A percentile compares a stretch with the other conserved stretches of the same genome.
Conservation (phyloP, 257 asterid species). For the Capsicum pubescens region DNA sequence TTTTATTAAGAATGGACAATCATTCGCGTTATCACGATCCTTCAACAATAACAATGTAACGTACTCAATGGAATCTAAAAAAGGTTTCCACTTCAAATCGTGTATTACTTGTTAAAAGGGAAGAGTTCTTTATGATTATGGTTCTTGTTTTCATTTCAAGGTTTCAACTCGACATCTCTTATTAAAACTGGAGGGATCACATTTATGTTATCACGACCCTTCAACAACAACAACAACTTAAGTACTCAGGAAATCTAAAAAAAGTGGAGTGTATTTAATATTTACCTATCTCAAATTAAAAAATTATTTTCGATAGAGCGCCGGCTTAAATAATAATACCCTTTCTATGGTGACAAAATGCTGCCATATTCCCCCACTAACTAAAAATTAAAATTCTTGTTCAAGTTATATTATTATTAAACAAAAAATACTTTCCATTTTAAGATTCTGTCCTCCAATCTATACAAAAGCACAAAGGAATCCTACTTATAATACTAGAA, state of each 20-base stretch:
- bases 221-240: no score
- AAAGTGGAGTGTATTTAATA: no score
- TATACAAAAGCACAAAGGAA: not conserved
- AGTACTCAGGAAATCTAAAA: not conserved
- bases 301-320: not conserved
- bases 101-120: not conserved
- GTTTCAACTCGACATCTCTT: not conserved
- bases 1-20: not conserved
- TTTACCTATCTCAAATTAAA: no score
- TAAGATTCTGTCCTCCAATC: constrained; percentile 18
- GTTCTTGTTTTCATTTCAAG: not conserved
- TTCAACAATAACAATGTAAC: not conserved
- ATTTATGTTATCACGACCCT: not conserved
- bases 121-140: not conserved
- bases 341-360: not conserved
- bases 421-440: not conserved
- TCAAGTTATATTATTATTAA: not conserved
- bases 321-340: not conserved
- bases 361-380: constrained; percentile 25
- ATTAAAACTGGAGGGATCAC: not conserved
- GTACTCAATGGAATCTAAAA: not conserved
- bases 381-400: not conserved
- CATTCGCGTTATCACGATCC: not conserved
- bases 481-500: constrained; percentile 5
- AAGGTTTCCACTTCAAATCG: not conserved